A percentile compares a stretch with the other conserved stretches of the same genome.
These are phyloP conservation scores for Pisolithus orientalis DNA, from an alignment of 768 basidiomycete species.

Conservation along the genomic window DNA sequence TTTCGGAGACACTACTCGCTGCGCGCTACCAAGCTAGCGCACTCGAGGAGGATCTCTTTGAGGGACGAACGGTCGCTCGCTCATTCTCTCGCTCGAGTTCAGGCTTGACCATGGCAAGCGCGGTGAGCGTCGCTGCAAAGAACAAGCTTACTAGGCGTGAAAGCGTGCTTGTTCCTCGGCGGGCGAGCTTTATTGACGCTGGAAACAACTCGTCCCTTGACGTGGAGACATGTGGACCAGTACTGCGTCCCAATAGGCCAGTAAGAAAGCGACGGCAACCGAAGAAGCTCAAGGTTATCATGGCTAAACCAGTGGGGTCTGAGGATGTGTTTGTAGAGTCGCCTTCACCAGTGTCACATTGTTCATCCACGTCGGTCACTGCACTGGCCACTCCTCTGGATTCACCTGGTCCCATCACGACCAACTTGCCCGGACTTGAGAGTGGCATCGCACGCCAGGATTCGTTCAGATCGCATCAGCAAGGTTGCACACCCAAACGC, in stretches of 20 bases:
- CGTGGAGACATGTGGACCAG: constrained; percentile 7
- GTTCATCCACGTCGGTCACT: constrained; percentile 27
- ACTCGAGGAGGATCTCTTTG: constrained; percentile 60
- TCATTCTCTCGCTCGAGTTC: constrained; percentile 52
- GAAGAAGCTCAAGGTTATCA: constrained; percentile 25
- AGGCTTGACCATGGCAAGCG: constrained; percentile 51
- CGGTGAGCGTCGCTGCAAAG: constrained; percentile 48
- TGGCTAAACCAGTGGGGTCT: constrained; percentile 11
- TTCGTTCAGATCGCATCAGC: constrained; percentile 17
- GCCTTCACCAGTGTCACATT: constrained; percentile 36
- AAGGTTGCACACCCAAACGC: constrained; percentile 33
- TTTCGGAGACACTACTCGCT: constrained; percentile 64
- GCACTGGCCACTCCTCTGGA: constrained; percentile 20
- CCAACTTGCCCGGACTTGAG: constrained; percentile 7
- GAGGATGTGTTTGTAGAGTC: constrained; percentile 24
- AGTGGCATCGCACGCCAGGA: constrained; percentile 21
- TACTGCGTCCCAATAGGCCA: constrained; percentile 5
- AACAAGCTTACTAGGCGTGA: constrained; percentile 59
- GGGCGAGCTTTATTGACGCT: constrained; percentile 40
- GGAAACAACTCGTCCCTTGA: constrained; percentile 11
- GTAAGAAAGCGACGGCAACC: constrained; percentile 17
- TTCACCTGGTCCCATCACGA: constrained; percentile 9
- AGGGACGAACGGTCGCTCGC: constrained; percentile 39
- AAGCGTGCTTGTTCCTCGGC: constrained; percentile 60
- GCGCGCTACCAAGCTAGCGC: constrained; percentile 61